These are phyloP conservation scores for Trichophyton verrucosum DNA, from an alignment of 2,329 filamentous ascomycete species.

Conservation along the genomic window DNA sequence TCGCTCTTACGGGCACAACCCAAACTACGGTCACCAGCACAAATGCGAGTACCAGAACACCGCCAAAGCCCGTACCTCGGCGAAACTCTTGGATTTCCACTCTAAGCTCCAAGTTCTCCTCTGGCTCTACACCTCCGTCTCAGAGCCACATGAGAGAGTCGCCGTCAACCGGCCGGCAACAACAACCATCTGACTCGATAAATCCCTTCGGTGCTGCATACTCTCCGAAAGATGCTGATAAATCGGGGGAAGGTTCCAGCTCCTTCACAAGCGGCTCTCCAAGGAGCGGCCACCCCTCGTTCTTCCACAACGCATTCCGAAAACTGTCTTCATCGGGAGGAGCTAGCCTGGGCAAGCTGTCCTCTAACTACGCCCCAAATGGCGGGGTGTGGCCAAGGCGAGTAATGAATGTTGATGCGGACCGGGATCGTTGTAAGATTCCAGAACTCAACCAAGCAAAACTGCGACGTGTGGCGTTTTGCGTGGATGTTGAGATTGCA, in stretches of 20 bases:
- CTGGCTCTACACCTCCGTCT: slow-evolving; percentile 33
- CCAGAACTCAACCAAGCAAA: slow-evolving; percentile 68
- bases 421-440: slow-evolving; percentile 67
- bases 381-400: slow-evolving; percentile 53
- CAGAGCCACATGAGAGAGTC: slow-evolving; percentile 24
- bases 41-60: background rate
- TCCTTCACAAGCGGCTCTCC: slow-evolving; percentile 52
- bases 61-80: slow-evolving; percentile 22
- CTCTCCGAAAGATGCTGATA: slow-evolving; percentile 33
- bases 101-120: slow-evolving; percentile 84
- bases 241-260: slow-evolving; percentile 24
- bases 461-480: slow-evolving; percentile 80
- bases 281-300: slow-evolving; percentile 53
- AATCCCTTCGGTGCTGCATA: slow-evolving; percentile 36
- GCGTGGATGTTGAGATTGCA: slow-evolving; percentile 93
- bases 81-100: slow-evolving; percentile 84
- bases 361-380: slow-evolving; percentile 27
- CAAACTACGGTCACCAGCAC: background rate
- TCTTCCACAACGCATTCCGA: slow-evolving; percentile 69
- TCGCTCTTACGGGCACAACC: background rate
- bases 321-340: slow-evolving; percentile 60
- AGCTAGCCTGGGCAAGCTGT: slow-evolving; percentile 40
- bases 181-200: slow-evolving; percentile 20
- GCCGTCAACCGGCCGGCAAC: slow-evolving; percentile 11
- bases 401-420: slow-evolving; percentile 72